Evolutionary conservation across 1,139 yeast species (phyloP).

Genomic region (Geotrichum reessii): DNA sequence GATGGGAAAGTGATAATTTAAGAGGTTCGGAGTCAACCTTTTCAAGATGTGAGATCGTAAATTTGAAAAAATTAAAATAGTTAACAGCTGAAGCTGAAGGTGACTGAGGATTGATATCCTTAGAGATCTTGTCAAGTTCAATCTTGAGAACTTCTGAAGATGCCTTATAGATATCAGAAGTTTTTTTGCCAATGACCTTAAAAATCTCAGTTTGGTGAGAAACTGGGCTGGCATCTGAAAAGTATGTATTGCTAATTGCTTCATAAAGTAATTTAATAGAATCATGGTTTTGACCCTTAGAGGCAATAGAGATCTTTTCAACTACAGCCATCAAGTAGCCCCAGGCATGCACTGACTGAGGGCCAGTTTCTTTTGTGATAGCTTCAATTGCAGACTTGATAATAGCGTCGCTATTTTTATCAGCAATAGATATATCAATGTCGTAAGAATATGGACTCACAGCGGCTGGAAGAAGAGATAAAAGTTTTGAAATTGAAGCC

Average conservation of each 20-base stretch:
- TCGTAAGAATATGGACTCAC: constrained; percentile 23
- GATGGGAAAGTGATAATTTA: neutral
- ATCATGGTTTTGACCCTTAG: constrained; percentile 4
- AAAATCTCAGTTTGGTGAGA: constrained; percentile 15
- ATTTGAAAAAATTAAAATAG: constrained; percentile 10
- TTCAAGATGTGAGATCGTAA: constrained; percentile 4
- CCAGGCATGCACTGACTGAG: constrained; percentile 22
- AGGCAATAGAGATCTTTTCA: constrained; percentile 20
- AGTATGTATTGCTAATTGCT: constrained; percentile 17
- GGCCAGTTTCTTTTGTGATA: constrained; percentile 27
- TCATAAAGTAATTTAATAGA: constrained; percentile 9
- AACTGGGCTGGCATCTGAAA: constrained; percentile 18
- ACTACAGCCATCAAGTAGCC: constrained; percentile 26
- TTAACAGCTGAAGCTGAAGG: constrained; percentile 1
- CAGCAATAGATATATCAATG: constrained; percentile 20
- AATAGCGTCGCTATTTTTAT: constrained; percentile 14
- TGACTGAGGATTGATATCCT: constrained; percentile 3
- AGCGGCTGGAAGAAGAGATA: constrained; percentile 24
- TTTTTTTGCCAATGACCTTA: constrained; percentile 24
- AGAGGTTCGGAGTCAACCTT: constrained; percentile 1
- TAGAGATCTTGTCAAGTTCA: constrained; percentile 19
- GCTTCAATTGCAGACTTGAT: constrained; percentile 29
- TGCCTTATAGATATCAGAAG: constrained; percentile 17
- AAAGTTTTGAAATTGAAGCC: constrained; percentile 27
- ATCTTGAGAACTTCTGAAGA: constrained; percentile 23